These are phyloP conservation scores for Dictyostelium intermedium DNA, from an alignment of 78 protist genomes.

Conservation along the genomic window DNA sequence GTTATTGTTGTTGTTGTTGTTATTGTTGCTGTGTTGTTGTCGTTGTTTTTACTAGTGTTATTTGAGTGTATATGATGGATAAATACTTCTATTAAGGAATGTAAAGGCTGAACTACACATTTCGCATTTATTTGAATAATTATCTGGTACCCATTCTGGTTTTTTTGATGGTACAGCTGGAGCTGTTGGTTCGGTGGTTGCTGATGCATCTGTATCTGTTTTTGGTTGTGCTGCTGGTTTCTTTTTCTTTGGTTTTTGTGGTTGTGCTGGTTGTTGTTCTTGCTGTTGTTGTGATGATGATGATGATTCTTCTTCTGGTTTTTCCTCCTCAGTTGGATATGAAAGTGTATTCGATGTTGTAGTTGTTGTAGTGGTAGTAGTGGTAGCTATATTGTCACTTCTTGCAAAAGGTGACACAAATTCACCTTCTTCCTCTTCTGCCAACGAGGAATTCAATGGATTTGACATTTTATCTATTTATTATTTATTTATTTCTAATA, in stretches of 20 bases:
- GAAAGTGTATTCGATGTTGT: neutral
- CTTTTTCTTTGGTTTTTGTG: conserved; percentile 21
- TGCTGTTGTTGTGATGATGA: neutral
- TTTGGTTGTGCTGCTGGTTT: conserved; percentile 11
- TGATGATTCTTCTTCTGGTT: neutral
- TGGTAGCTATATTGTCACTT: conserved; percentile 7
- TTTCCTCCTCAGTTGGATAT: conserved; percentile 31
- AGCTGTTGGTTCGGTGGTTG: neutral
- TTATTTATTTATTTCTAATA: neutral
- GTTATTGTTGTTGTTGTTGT: too few relatives aligned
- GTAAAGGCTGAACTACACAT: conserved; percentile 35
- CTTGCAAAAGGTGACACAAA: conserved; percentile 60
- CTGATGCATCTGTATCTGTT: neutral
- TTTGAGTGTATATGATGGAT: neutral
- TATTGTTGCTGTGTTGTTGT: too few relatives aligned
- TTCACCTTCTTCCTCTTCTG: conserved; percentile 47
- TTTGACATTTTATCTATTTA: neutral
- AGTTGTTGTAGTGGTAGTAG: neutral
- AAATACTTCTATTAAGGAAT: conserved; percentile 63
- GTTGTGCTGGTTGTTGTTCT: conserved; percentile 14
- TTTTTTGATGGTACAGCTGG: neutral
- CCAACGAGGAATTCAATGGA: conserved; percentile 15
- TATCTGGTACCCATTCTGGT: conserved; percentile 66
- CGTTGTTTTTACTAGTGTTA: too few relatives aligned
- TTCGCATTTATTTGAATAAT: conserved; percentile 37